phyloP scores from a whole-genome alignment of 257 asterid species.

The Solanum pennellii region DNA sequence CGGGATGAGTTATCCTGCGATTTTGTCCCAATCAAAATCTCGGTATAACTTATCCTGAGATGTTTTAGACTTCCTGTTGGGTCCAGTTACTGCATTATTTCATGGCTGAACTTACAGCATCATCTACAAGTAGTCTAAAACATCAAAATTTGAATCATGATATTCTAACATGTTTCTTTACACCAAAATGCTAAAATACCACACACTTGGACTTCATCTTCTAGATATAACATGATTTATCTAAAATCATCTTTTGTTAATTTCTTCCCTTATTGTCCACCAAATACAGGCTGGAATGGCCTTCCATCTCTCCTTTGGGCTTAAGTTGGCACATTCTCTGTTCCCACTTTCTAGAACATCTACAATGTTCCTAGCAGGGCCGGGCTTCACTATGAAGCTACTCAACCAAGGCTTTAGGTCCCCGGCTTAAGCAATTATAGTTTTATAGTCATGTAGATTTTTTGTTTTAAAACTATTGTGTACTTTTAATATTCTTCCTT shows the following conservation, averaged over 20 bases:
- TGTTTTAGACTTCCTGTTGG: background rate
- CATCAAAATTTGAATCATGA: background rate
- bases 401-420: background rate
- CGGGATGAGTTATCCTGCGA: background rate
- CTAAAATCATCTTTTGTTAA: background rate
- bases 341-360: background rate
- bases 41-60: background rate
- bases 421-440: background rate
- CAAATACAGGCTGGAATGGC: background rate
- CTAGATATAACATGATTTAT: background rate
- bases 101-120: background rate
- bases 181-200: background rate
- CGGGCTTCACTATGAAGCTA: background rate
- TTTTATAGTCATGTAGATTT: background rate
- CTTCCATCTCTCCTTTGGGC: background rate
- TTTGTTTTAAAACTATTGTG: background rate
- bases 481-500: background rate
- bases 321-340: background rate
- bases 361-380: background rate
- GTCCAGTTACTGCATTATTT: background rate
- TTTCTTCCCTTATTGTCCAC: background rate
- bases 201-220: background rate
- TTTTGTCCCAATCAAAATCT: background rate
- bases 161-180: background rate
- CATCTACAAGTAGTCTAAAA: background rate